A percentile compares a stretch with the other conserved stretches of the same genome.
These are phyloP conservation scores for Coemansia sp. DNA, from an alignment of 192 early-diverging fungal genomes.

Conservation along the genomic window DNA sequence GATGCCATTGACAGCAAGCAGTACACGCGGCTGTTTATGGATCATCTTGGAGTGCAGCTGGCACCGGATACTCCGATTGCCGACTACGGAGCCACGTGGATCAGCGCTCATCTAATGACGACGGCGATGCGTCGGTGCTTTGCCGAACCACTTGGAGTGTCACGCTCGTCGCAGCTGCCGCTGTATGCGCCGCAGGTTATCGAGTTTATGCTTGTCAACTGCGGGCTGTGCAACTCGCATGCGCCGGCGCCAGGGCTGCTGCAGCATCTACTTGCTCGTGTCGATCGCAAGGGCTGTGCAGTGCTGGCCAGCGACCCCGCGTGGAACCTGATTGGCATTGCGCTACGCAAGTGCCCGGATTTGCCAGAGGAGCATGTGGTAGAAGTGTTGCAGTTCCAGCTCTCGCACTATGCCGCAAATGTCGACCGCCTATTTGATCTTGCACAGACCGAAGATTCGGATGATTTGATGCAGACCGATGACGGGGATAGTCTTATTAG, in stretches of 20 bases:
- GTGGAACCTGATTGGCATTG: slow-evolving; percentile 38
- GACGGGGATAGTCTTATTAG: slow-evolving; percentile 3
- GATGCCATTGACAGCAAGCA: slow-evolving; percentile 48
- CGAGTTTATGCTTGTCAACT: slow-evolving; percentile 51
- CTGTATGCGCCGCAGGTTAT: slow-evolving; percentile 51
- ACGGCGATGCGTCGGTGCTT: slow-evolving; percentile 57
- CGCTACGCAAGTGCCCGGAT: slow-evolving; percentile 46
- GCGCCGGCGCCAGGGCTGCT: slow-evolving; percentile 50
- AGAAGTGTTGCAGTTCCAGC: slow-evolving; percentile 45
- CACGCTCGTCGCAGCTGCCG: slow-evolving; percentile 48
- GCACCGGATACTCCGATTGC: slow-evolving; percentile 3
- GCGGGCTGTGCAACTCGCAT: slow-evolving; percentile 50
- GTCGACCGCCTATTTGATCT: slow-evolving; percentile 35
- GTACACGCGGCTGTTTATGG: slow-evolving; percentile 53
- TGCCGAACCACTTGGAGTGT: slow-evolving; percentile 51
- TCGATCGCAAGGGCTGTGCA: slow-evolving; percentile 20
- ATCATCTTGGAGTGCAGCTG: slow-evolving; percentile 37
- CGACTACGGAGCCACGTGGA: slow-evolving; percentile 32
- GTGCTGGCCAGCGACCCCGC: slow-evolving; percentile 30
- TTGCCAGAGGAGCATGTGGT: slow-evolving; percentile 44
- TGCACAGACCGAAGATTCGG: neutral
- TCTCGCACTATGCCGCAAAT: slow-evolving; percentile 23
- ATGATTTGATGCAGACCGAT: neutral
- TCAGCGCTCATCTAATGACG: slow-evolving; percentile 53
- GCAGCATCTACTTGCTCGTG: slow-evolving; percentile 47